phyloP scores from a whole-genome alignment of 495 filamentous ascomycete species.

The Pseudoneurospora amorphoporcata region DNA sequence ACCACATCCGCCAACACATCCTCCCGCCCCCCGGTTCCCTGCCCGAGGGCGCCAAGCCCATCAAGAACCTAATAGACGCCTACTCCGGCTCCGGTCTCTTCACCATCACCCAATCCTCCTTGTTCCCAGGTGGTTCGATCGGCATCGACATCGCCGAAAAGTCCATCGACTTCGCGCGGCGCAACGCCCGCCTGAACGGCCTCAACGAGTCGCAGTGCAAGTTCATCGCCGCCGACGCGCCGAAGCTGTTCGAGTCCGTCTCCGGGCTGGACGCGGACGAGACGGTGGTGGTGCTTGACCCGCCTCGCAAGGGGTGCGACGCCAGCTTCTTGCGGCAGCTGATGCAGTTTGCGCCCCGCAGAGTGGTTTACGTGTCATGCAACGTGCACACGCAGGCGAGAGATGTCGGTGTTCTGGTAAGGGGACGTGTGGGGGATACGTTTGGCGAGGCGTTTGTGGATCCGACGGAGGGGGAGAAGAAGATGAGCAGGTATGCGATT shows the following conservation, averaged over 20 bases:
- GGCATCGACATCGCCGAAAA: slow-evolving; percentile 48
- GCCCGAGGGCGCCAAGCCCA: slow-evolving; percentile 20
- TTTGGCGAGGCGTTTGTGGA: slow-evolving; percentile 1
- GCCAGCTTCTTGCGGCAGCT: slow-evolving; percentile 73
- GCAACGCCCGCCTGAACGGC: slow-evolving; percentile 68
- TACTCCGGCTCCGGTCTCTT: slow-evolving; percentile 97
- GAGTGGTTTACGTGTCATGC: slow-evolving; percentile 89
- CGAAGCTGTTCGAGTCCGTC: slow-evolving; percentile 64
- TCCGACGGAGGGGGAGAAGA: slow-evolving; percentile 24
- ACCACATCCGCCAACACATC: slow-evolving; percentile 78
- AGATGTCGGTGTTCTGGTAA: slow-evolving; percentile 76
- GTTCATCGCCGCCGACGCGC: slow-evolving; percentile 81
- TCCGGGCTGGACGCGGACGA: slow-evolving; percentile 58
- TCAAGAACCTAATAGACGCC: slow-evolving; percentile 87
- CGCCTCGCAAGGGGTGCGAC: slow-evolving; percentile 90
- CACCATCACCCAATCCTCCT: slow-evolving; percentile 78
- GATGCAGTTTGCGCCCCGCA: slow-evolving; percentile 57
- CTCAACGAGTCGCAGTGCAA: slow-evolving; percentile 47
- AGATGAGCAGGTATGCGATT: slow-evolving; percentile 61
- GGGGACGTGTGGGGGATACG: slow-evolving; percentile 35
- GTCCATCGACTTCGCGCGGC: slow-evolving; percentile 62
- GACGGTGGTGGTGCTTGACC: slow-evolving; percentile 86
- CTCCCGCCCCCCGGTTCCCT: slow-evolving; percentile 34
- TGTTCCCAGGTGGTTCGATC: slow-evolving; percentile 48
- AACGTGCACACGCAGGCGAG: slow-evolving; percentile 97